Base-by-base conservation (phyloP, 75 land plant genomes). In the Ceratopteris richardii region DNA sequence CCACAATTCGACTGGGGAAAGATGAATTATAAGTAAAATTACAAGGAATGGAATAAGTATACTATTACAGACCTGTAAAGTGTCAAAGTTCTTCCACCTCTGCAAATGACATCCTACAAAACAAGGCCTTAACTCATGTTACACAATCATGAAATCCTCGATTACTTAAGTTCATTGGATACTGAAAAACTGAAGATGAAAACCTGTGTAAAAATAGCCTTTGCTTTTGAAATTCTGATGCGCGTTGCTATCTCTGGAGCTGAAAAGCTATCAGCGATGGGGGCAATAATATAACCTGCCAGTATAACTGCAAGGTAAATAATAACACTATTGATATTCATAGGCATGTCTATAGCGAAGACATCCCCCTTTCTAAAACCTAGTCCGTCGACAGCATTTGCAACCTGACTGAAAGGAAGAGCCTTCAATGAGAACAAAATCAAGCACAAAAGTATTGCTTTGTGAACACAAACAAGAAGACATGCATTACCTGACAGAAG, bases 221-320 rank as follows among this genome's bases (percentile, higher is more conserved):
- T 93, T 18, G 95, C 98, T 44, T 83, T 77, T 29, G 95, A 69
- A 0, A 91, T 62, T 16, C 78, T 74, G 59, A 88, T 44, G 17
- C 96, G 84, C 44, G 80, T 70, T 62, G 81, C 90, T 67, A 93
- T 86, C 69, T 93, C 98, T 20, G 60, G 66, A 1, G 90, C 63
- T 16, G 83, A 96, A 77, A 93, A 93, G 67, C 98, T 93, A 53
- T 93, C 98, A 50, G 98, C 90, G 43, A 93, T 93, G 16, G 90
- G 81, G 24, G 86, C 98, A 50, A 86, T 90, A 41, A 89, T 78
- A 72, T 48, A 73, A 30, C 98, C 98, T 46, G 83, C 86, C 39
- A 85, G 78, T 25, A 93, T 63, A 55, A 93, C 77, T 17, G 85
- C 98, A 61, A 93, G 57, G 62, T 89, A 93, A 43, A 81, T 77